phyloP scores from a whole-genome alignment of 441 rosid species.

The Dalechampia spathulata region DNA sequence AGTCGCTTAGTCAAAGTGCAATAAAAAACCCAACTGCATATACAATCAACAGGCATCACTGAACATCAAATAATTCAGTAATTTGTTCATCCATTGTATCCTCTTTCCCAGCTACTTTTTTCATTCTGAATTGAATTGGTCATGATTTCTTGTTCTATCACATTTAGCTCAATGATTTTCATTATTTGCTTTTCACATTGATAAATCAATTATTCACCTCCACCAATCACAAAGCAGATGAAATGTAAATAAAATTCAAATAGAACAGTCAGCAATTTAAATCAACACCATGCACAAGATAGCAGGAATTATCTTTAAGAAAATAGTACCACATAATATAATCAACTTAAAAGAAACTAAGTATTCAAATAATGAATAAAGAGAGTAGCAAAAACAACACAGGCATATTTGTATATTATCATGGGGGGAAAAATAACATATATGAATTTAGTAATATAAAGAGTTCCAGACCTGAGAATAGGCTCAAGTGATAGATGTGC shows the following conservation, averaged over 20 bases:
- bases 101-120: neutral
- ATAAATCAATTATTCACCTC: neutral
- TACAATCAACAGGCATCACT: neutral
- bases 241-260: neutral
- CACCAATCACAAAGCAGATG: neutral
- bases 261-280: neutral
- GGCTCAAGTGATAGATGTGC: slow-evolving; percentile 90
- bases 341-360: neutral
- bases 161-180: neutral
- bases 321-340: neutral
- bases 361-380: neutral
- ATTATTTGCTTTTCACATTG: neutral
- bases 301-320: neutral
- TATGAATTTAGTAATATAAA: slow-evolving; percentile 7
- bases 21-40: neutral
- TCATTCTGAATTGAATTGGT: neutral
- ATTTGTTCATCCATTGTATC: neutral
- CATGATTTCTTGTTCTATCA: neutral
- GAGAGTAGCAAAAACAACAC: neutral
- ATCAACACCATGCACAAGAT: neutral
- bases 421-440: neutral
- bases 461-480: slow-evolving; percentile 55
- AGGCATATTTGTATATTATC: neutral
- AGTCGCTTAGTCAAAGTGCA: neutral
- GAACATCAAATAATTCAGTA: neutral